Conservation (phyloP, 2,329 filamentous ascomycete species). For the Diaporthe ampelina region DNA sequence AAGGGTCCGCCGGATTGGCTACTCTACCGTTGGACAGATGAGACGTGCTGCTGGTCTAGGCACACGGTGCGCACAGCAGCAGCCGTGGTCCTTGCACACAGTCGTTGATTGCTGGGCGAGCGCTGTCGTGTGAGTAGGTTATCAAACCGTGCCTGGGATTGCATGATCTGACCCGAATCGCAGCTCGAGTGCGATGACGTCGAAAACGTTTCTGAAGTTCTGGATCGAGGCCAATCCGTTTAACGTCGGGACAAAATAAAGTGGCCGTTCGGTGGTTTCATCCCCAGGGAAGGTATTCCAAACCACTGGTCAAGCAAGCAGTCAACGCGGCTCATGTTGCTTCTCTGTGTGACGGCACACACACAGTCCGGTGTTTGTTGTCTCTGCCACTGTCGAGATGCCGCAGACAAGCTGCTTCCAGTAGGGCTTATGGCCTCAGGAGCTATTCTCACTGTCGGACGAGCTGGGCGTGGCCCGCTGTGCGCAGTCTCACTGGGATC, state of each 20-base stretch:
- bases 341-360: conserved; percentile 32
- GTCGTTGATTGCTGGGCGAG: not conserved
- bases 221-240: conserved; percentile 1
- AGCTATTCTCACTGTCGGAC: not conserved
- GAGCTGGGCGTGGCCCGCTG: not conserved
- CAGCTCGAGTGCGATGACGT: conserved; percentile 32
- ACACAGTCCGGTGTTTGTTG: conserved; percentile 11
- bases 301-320: not conserved
- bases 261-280: not conserved
- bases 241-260: conserved; percentile 1
- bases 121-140: conserved; percentile 9
- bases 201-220: conserved; percentile 18
- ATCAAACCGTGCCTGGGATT: conserved; percentile 17
- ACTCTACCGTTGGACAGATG: conserved; percentile 13
- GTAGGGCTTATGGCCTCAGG: not conserved
- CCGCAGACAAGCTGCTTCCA: not conserved
- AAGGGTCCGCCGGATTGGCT: conserved; percentile 26
- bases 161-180: conserved; percentile 34
- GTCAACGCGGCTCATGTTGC: not conserved
- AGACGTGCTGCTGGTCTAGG: conserved; percentile 17
- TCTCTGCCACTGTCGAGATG: not conserved
- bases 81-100: conserved; percentile 31
- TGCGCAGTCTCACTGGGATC: conserved; percentile 16
- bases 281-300: not conserved
- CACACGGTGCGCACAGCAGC: conserved; percentile 28